Conservation (phyloP, 208 protist genomes). For the Acanthamoeba castellanii region DNA sequence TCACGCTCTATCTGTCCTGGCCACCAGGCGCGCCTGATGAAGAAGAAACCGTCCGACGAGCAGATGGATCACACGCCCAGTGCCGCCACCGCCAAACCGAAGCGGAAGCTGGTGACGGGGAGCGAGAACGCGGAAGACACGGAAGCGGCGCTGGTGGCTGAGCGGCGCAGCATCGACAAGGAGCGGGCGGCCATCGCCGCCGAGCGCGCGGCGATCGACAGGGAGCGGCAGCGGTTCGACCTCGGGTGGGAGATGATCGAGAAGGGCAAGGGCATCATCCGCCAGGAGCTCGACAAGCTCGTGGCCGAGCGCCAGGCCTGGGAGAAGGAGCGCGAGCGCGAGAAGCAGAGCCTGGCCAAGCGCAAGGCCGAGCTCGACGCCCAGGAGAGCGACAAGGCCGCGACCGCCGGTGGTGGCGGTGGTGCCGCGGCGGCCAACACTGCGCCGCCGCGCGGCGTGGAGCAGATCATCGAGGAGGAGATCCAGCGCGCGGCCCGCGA, state of each 20-base stretch:
- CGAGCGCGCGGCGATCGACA: conserved; percentile 7
- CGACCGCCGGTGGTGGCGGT: neutral
- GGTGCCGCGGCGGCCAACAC: no score
- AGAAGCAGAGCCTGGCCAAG: conserved; percentile 57
- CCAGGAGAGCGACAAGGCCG: neutral
- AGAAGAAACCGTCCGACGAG: no score
- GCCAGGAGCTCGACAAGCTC: conserved; percentile 21
- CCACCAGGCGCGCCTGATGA: no score
- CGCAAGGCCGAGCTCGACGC: conserved; percentile 9
- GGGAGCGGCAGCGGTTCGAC: conserved; percentile 36
- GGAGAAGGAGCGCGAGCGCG: conserved; percentile 19
- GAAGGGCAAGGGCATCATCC: conserved; percentile 50
- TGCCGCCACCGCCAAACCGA: neutral
- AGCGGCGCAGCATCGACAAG: neutral
- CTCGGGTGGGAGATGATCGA: conserved; percentile 9
- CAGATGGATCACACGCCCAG: no score
- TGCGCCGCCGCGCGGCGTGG: conserved; percentile 22
- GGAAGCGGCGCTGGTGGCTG: neutral
- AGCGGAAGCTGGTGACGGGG: neutral
- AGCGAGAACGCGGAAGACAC: neutral
- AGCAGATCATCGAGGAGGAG: conserved; percentile 61
- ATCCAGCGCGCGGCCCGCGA: conserved; percentile 32
- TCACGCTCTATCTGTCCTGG: no score
- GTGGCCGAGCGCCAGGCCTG: neutral
- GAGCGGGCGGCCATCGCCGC: conserved; percentile 28